Conservation (phyloP, 2,329 filamentous ascomycete genomes). For the Pseudogymnoascus sp. region DNA sequence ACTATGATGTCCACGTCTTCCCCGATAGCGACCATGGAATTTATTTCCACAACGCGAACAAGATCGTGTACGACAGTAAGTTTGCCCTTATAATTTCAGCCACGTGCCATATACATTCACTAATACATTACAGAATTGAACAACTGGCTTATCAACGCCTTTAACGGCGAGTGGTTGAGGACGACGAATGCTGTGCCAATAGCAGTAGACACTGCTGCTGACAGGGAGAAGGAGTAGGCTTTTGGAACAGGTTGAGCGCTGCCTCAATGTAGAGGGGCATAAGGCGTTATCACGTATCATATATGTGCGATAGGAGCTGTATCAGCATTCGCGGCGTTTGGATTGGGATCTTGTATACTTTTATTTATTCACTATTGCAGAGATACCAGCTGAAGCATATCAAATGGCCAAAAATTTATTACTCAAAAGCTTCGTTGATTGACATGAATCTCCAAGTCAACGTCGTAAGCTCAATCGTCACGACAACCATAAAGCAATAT, state of each 20-base stretch:
- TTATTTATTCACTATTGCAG: background rate
- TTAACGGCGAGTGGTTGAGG: conserved; percentile 86
- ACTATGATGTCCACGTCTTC: conserved; percentile 95
- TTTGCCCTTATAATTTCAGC: conserved; percentile 22
- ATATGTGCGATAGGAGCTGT: conserved; percentile 2
- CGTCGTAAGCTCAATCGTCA: background rate
- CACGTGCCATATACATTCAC: conserved; percentile 16
- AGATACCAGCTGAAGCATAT: conserved; percentile 3
- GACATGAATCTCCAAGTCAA: background rate
- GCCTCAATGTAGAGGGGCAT: background rate
- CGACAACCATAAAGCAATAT: background rate
- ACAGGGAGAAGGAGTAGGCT: conserved; percentile 14
- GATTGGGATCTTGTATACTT: background rate
- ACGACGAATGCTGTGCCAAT: conserved; percentile 28
- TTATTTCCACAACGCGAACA: conserved; percentile 86
- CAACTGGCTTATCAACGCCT: conserved; percentile 93
- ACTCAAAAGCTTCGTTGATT: background rate
- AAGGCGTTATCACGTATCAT: background rate
- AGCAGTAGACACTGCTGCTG: conserved; percentile 21
- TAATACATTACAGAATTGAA: conserved; percentile 55
- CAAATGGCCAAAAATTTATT: background rate
- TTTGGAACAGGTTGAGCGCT: background rate
- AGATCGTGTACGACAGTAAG: conserved; percentile 88
- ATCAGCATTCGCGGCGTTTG: background rate
- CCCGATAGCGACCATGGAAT: conserved; percentile 95